Base-by-base conservation (phyloP, 768 basidiomycete species). In the Lactifluus volemus region DNA sequence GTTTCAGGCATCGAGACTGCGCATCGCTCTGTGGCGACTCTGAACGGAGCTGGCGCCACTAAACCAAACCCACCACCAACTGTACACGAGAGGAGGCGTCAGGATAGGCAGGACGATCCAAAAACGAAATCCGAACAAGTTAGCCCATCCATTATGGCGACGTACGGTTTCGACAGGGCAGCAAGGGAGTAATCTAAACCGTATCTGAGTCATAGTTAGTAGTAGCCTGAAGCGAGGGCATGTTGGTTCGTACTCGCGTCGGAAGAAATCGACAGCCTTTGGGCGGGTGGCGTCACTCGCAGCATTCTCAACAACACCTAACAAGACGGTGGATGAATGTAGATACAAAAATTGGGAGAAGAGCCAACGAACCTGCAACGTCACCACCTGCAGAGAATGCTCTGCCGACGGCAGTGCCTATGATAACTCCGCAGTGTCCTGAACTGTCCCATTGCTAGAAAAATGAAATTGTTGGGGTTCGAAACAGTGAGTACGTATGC, bases 61-160 rank as follows among this genome's bases (percentile, higher is more conserved):
- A 99, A 83, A 42, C 97, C 97, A 21, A 89, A 91, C 52, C 97
- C 97, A 56, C 97, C 97, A 49, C 97, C 97, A 88, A 98, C 93
- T 97, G 63, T 38, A 64, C 50, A 48, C 34, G 63, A 34, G 32
- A 34, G 53, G 15, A 63, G 32, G 11, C 7, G 38, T 47, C 38
- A 29, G 39, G 29, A 8, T 14, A n/a, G 38, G 39, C 54, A 59
- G 66, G 55, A 12, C 38, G 41, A 53, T 32, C 50, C 55, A 44
- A 61, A 55, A 36, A 47, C 38, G 44, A 66, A 12, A 67, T 64
- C 81, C 91, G 60, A 69, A 97, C 96, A 91, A 10, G 93, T 94
- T 49, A 88, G 79, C 12, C 97, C 96, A 69, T 98, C 92, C 72
- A 98, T 80, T 58, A 98, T 76, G 45, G 85, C 85, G 44, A 99